These are phyloP conservation scores for Trametes sanguinea DNA, from an alignment of 768 basidiomycete species.

Conservation along the genomic window DNA sequence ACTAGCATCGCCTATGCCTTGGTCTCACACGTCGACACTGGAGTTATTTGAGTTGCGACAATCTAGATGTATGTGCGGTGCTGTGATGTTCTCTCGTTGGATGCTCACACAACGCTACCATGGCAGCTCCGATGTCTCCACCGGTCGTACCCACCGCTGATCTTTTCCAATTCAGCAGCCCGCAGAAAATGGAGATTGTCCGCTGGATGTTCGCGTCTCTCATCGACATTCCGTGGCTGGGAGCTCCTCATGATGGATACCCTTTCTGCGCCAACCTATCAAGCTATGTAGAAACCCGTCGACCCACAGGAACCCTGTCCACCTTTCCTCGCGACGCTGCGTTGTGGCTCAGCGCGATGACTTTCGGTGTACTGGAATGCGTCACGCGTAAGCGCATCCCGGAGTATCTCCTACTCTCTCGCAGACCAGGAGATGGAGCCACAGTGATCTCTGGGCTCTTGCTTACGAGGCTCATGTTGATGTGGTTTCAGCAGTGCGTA, in stretches of 20 bases:
- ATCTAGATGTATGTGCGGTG: too few relatives aligned
- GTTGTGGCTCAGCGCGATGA: not conserved
- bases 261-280: not conserved
- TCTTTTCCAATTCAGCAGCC: not conserved
- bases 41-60: not conserved
- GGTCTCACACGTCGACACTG: not conserved
- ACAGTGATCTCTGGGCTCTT: not conserved
- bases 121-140: too few relatives aligned
- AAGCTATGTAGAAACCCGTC: not conserved
- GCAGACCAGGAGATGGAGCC: not conserved
- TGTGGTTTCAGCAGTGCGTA: not conserved
- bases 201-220: not conserved
- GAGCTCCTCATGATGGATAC: not conserved
- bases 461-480: not conserved
- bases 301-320: not conserved
- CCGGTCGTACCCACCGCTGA: not conserved
- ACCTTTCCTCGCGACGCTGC: not conserved
- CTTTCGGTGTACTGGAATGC: not conserved
- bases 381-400: not conserved
- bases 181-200: fast-evolving
- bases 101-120: too few relatives aligned
- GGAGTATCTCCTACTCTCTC: not conserved
- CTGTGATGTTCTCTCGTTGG: too few relatives aligned
- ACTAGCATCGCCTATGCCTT: constrained; percentile 7
- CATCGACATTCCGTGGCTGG: constrained; percentile 2